These are phyloP conservation scores for Backusella mclennaniae DNA, from an alignment of 192 early-diverging fungal species.

Conservation along the genomic window DNA sequence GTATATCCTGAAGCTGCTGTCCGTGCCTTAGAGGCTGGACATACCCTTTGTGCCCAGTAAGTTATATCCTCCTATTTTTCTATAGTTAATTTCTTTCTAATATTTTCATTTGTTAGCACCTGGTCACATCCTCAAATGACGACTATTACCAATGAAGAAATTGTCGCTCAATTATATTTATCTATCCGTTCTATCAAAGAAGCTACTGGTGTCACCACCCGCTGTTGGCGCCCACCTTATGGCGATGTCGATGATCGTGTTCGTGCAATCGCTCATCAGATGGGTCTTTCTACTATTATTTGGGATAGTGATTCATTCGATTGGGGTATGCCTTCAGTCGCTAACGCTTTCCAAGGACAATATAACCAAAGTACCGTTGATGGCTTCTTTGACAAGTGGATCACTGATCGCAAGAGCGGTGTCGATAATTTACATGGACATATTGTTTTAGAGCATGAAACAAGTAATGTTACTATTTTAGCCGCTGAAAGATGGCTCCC, in stretches of 20 bases:
- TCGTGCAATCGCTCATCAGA: slow-evolving; percentile 55
- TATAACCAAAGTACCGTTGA: slow-evolving; percentile 26
- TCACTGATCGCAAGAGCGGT: neutral
- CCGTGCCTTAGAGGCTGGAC: slow-evolving; percentile 36
- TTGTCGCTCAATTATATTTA: slow-evolving; percentile 53
- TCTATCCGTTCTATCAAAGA: slow-evolving; percentile 39
- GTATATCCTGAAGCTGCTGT: slow-evolving; percentile 26
- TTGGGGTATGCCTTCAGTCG: slow-evolving; percentile 36
- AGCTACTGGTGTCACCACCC: slow-evolving; percentile 39
- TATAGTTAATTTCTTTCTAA: neutral
- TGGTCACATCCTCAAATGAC: slow-evolving; percentile 56
- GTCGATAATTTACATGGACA: slow-evolving; percentile 30
- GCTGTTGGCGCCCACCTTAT: slow-evolving; percentile 61
- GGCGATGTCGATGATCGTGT: slow-evolving; percentile 75
- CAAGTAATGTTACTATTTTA: slow-evolving; percentile 31
- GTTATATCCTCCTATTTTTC: neutral
- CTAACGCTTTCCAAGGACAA: neutral
- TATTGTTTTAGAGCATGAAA: slow-evolving; percentile 41
- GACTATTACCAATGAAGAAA: slow-evolving; percentile 37
- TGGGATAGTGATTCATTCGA: slow-evolving; percentile 34
- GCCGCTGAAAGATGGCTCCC: slow-evolving; percentile 46
- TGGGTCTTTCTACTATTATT: slow-evolving; percentile 39
- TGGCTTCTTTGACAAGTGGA: slow-evolving; percentile 18
- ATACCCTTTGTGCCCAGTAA: slow-evolving; percentile 54
- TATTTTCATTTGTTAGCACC: slow-evolving; percentile 20